Base-by-base conservation (phyloP, 2,329 filamentous ascomycete genomes). In the Basipetospora chlamydospora region DNA sequence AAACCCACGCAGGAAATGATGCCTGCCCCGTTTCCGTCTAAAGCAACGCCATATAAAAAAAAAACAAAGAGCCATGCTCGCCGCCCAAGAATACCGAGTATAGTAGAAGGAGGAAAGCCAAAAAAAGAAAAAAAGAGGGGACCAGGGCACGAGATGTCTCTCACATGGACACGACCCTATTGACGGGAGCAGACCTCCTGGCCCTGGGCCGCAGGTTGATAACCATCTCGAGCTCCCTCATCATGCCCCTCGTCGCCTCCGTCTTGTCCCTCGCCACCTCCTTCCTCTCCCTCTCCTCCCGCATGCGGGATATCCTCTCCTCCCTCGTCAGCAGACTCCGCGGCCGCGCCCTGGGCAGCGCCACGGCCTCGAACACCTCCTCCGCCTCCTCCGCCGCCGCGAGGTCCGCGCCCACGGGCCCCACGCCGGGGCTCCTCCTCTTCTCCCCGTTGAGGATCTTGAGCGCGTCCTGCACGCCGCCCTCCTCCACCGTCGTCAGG, bases 321-420 rank as follows among this genome's bases (percentile, higher is more conserved):
- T 94, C 87, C 49, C 88, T 67, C 1, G 81, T 84, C 44, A 95
- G 63, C 37, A 70, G 66, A 47, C 74, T 80, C 44, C 78, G 70
- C 41, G 80, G 76, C 28, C 78, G 68, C 41, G 80, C 74, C 26
- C 78, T 68, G 6, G 74, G 64, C 40, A 83, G 64, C 2, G 87
- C 85, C 26, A 96, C 74, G 0, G 87, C 90, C 57, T 98, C 90
- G 43, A 94, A 96, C 1, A 98, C 73, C 50, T 93, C 82, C 39
- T 73, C 72, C 33, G 76, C 76, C 2, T 65, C 66, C 28, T 70
- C 70, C 22, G 64, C 59, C 12, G 32, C n/a, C 8, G 17, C 5
- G n/a, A 3, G 9, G 39, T 63, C 68, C 28, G 59, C 52, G 26
- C 53, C 58, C 20, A 62, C 62, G 11, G 65, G 61, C 16, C 64